Evolutionary conservation across 495 filamentous ascomycete genomes (phyloP), one percentile per base, ranked within the genome.

Genomic region (Lindgomyces ingoldianus): DNA sequence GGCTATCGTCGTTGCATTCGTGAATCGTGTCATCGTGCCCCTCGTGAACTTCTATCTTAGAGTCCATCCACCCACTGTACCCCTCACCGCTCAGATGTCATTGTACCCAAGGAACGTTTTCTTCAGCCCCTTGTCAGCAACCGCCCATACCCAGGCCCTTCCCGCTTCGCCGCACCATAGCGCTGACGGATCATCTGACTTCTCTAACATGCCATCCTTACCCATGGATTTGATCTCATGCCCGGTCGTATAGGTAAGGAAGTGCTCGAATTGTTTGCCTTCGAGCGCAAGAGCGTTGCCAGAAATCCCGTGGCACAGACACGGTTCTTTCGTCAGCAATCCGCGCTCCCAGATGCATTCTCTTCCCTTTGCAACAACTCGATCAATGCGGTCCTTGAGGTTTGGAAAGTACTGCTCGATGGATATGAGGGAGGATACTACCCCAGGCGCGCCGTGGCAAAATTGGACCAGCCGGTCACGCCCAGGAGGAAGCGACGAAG

Each of bases 371-470:
- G 30, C 39, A 4, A 87, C 70, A 0, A 81, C 83, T 8, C 36
- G 51, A 12, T 83, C 78, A 42, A 88, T 85, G 44, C 69, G 70
- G 0, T 70, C 70, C 12, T 72, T 50, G 24, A 86, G 66, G 3
- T 57, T 65, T 0, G 83, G 81, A 62, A 86, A 87, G 62, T 77
- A 72, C 22, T 75, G 68, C 26, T 74, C 63, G 55, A 88, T 75
- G 4, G 79, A 75, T 0, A 75, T 14, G 19, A 88, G 77, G 18
- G 84, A 83, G 3, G 81, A 21, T 0, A 85, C 70, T n/a, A 87
- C 79, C 0, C 85, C 86, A 0, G 86, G 84, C 1, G 83, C 86
- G 14, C 86, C 86, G 67, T 88, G 86, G 70, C 86, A 88, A 69
- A 87, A 83, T 73, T 88, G 86, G 2, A 88, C 84, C 1, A 87